phyloP scores from a whole-genome alignment of 1,139 yeast genomes.

The Starmera stellimalicola region DNA sequence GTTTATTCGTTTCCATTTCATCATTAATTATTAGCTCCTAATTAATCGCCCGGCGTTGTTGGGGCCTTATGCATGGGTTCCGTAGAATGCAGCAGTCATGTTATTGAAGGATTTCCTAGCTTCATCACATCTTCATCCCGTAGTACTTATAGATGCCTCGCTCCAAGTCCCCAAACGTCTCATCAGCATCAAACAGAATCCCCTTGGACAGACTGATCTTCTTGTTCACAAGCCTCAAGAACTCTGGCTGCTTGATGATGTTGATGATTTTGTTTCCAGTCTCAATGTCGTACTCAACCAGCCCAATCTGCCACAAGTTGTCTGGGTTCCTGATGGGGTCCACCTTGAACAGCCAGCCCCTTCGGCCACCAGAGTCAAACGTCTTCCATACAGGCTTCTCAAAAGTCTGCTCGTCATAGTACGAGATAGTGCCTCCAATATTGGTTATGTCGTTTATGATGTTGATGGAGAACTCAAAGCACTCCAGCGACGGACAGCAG shows the following conservation, averaged over 20 bases:
- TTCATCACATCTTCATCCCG: conserved; percentile 26
- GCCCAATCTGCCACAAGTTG: conserved; percentile 20
- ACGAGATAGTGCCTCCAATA: conserved; percentile 41
- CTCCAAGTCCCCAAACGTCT: conserved; percentile 60
- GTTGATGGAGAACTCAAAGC: conserved; percentile 30
- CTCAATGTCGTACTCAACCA: conserved; percentile 48
- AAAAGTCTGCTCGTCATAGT: conserved; percentile 30
- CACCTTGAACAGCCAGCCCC: conserved; percentile 73
- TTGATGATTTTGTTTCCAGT: conserved; percentile 59
- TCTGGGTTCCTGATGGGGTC: conserved; percentile 26
- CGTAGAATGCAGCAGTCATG: background rate
- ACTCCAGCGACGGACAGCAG: conserved; percentile 28
- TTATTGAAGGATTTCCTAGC: background rate
- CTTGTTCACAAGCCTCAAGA: conserved; percentile 52
- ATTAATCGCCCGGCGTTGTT: too few relatives aligned
- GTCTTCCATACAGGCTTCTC: conserved; percentile 38
- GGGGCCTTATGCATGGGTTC: too few relatives aligned
- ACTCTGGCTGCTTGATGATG: conserved; percentile 46
- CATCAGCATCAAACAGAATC: conserved; percentile 34
- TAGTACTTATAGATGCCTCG: conserved; percentile 69
- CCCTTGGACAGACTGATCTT: conserved; percentile 54
- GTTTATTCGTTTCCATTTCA: too few relatives aligned
- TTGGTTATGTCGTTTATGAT: conserved; percentile 39
- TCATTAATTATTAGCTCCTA: too few relatives aligned
- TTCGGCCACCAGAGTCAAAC: conserved; percentile 45